Evolutionary conservation across 1,139 yeast species (phyloP).

Genomic region (Eremothecium gossypii): DNA sequence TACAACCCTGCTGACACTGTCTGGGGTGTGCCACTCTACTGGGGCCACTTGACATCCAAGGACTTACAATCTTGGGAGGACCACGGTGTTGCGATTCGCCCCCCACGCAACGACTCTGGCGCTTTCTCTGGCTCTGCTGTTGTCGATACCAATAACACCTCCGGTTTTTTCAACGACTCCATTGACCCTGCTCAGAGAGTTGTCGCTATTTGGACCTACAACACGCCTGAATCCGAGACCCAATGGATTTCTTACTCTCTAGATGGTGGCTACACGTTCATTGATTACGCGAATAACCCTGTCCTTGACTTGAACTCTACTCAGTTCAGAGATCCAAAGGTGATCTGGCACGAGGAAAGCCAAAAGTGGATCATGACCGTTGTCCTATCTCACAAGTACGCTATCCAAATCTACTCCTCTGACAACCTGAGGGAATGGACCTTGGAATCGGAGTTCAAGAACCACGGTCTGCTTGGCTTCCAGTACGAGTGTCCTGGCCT

Average conservation of each 20-base stretch:
- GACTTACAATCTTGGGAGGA: slow-evolving; percentile 31
- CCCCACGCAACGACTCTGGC: slow-evolving; percentile 25
- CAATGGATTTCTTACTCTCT: slow-evolving; percentile 31
- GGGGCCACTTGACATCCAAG: slow-evolving; percentile 34
- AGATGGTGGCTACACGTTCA: slow-evolving; percentile 33
- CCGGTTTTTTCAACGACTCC: slow-evolving; percentile 29
- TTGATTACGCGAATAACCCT: slow-evolving; percentile 28
- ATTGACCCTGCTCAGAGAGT: slow-evolving; percentile 27
- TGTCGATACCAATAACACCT: slow-evolving; percentile 31
- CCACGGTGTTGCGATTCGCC: slow-evolving; percentile 27
- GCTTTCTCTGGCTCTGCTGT: slow-evolving; percentile 33
- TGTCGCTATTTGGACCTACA: slow-evolving; percentile 32
- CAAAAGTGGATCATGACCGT: slow-evolving; percentile 33
- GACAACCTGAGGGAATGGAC: slow-evolving; percentile 29
- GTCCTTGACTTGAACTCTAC: slow-evolving; percentile 28
- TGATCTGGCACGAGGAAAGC: slow-evolving; percentile 31
- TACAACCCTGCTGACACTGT: slow-evolving; percentile 27
- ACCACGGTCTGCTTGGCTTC: slow-evolving; percentile 30
- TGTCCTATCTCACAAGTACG: slow-evolving; percentile 31
- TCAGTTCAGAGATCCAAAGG: slow-evolving; percentile 36
- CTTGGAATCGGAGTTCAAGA: slow-evolving; percentile 27
- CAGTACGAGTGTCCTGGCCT: slow-evolving; percentile 36
- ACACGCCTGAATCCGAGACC: slow-evolving; percentile 21
- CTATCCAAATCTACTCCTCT: slow-evolving; percentile 30
- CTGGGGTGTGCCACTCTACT: slow-evolving; percentile 28